Evolutionary conservation across 257 asterid genomes (phyloP).

Genomic region (Ehretia macrophylla): DNA sequence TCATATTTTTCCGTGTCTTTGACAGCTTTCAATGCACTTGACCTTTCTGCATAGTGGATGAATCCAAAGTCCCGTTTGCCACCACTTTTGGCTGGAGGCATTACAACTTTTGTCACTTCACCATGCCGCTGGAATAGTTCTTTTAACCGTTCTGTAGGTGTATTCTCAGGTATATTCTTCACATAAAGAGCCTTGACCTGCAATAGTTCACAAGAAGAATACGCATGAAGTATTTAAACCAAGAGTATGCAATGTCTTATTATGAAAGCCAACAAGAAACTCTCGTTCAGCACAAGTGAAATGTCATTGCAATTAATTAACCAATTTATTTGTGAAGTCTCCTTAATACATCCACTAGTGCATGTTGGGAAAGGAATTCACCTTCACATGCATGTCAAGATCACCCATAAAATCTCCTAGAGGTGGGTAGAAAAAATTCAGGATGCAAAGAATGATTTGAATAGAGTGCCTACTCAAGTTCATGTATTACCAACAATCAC

Average conservation of each 20-base stretch:
- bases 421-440: background rate
- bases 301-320: background rate
- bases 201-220: slow-evolving; percentile 12
- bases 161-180: slow-evolving; percentile 85
- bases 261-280: background rate
- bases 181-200: slow-evolving; percentile 97
- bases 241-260: background rate
- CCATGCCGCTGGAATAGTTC: slow-evolving; percentile 82
- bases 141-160: slow-evolving; percentile 72
- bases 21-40: slow-evolving; percentile 83
- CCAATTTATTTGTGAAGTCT: background rate
- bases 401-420: background rate
- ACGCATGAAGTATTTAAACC: background rate
- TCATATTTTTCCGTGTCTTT: slow-evolving; percentile 80
- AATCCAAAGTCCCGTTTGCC: slow-evolving; percentile 92
- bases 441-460: background rate
- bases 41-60: slow-evolving; percentile 89
- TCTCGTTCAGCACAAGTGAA: background rate
- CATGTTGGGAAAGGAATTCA: background rate
- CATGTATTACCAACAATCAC: background rate
- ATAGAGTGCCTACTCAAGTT: background rate
- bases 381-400: background rate
- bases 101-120: slow-evolving; percentile 87
- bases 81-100: slow-evolving; percentile 95
- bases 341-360: background rate